A percentile compares a stretch with the other conserved stretches of the same genome.
Evolutionary conservation across 441 rosid species (phyloP).

Genomic region (Syzygium syzygioides): DNA sequence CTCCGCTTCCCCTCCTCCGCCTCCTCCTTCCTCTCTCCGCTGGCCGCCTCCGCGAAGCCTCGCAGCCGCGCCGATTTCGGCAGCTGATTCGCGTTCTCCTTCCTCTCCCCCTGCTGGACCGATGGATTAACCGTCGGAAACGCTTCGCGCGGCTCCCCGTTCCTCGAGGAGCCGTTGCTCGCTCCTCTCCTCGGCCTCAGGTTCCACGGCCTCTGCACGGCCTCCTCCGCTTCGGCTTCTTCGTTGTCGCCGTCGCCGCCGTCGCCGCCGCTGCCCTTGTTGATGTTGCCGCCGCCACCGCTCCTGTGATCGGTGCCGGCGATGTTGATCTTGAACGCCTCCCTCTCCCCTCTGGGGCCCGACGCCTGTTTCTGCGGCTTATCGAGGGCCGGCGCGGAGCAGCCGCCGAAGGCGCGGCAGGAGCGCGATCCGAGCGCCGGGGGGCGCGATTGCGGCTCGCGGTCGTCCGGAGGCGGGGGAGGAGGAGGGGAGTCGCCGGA

Average conservation of each 20-base stretch:
- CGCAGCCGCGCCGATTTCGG: conserved; percentile 66
- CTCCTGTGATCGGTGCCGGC: background rate
- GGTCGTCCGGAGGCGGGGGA: conserved; percentile 12
- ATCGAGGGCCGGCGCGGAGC: conserved; percentile 20
- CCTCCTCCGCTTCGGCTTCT: conserved; percentile 19
- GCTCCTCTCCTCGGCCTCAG: conserved; percentile 65
- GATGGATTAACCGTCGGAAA: background rate
- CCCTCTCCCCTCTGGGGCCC: conserved; percentile 1
- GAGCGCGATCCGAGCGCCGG: conserved; percentile 59
- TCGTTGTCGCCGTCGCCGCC: conserved; percentile 25
- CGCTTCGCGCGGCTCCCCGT: background rate
- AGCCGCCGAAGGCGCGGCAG: conserved; percentile 27
- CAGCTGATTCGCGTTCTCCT: conserved; percentile 12
- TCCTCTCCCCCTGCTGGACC: conserved; percentile 15
- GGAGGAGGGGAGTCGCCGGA: conserved; percentile 8
- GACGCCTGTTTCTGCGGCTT: conserved; percentile 14
- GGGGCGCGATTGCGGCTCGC: conserved; percentile 22
- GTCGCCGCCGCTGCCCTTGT: conserved; percentile 24
- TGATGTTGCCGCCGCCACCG: conserved; percentile 18
- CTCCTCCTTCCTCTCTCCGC: conserved; percentile 37
- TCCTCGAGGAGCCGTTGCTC: background rate
- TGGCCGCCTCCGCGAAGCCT: conserved; percentile 31
- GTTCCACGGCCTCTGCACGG: conserved; percentile 66
- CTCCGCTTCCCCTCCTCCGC: conserved; percentile 29
- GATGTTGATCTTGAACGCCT: background rate